A percentile compares a stretch with the other conserved stretches of the same genome.
Evolutionary conservation across 306 rosid species (phyloP).

Genomic region (Datisca glomerata): DNA sequence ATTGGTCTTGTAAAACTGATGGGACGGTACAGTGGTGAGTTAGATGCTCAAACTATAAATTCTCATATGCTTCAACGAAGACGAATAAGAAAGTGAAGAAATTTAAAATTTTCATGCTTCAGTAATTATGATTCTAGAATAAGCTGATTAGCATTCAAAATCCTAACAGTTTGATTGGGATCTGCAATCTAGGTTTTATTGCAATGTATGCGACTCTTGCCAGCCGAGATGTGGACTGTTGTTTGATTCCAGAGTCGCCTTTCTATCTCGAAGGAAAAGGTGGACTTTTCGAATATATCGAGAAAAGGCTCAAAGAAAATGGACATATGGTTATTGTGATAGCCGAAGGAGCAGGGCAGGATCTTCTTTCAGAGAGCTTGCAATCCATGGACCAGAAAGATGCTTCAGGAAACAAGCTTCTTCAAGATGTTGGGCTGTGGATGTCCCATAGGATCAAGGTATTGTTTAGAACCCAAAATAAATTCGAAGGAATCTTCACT

Average conservation of each 20-base stretch:
- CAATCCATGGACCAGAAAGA: constrained; percentile 49
- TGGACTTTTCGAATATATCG: constrained; percentile 65
- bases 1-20: constrained; percentile 83
- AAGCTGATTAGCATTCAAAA: not conserved
- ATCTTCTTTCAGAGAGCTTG: constrained; percentile 60
- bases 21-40: constrained; percentile 80
- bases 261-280: constrained; percentile 83
- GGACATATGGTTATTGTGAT: constrained; percentile 87
- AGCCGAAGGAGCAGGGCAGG: constrained; percentile 91
- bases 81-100: no score
- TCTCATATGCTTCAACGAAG: no score
- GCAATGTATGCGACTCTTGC: constrained; percentile 94
- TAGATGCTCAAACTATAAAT: no score
- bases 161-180: constrained; percentile 1
- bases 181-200: constrained; percentile 57
- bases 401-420: constrained; percentile 80
- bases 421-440: constrained; percentile 78
- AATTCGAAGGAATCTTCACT: no score
- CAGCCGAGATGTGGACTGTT: constrained; percentile 90
- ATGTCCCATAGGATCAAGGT: constrained; percentile 82
- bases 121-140: no score
- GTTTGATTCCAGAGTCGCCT: constrained; percentile 88
- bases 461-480: not conserved
- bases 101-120: no score
- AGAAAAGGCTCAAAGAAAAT: constrained; percentile 56